These are phyloP conservation scores for Coniochaeta hoffmannii DNA, from an alignment of 2,329 filamentous ascomycete species.

Conservation along the genomic window DNA sequence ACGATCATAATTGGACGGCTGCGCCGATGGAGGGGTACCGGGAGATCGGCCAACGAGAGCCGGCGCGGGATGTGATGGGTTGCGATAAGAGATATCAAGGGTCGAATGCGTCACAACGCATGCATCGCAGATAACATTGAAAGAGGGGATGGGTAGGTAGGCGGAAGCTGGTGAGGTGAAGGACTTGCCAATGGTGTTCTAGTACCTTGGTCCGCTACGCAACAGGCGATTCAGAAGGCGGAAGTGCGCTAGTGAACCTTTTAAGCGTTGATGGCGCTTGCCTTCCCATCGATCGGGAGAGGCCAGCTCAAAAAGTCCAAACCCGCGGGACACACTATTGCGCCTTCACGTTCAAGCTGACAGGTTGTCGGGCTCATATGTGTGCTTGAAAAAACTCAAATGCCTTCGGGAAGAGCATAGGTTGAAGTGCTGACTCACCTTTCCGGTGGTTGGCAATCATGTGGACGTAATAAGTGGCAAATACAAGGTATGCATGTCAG, in stretches of 20 bases:
- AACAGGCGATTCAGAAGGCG: neutral
- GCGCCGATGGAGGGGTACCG: neutral
- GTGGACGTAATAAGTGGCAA: too few relatives aligned
- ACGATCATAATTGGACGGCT: neutral
- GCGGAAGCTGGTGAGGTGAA: too few relatives aligned
- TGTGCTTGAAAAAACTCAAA: neutral
- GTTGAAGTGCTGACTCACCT: too few relatives aligned
- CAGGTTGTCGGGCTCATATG: neutral
- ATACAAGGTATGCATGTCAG: too few relatives aligned
- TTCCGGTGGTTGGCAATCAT: too few relatives aligned
- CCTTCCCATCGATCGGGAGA: neutral
- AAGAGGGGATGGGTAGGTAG: too few relatives aligned
- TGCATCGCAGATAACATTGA: too few relatives aligned
- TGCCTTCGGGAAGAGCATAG: too few relatives aligned
- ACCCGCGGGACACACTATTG: too few relatives aligned
- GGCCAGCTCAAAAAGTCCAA: too few relatives aligned
- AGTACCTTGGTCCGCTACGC: neutral
- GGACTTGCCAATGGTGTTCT: neutral
- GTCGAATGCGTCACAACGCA: too few relatives aligned
- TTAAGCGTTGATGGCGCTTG: neutral
- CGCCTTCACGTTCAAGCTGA: neutral
- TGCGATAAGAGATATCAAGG: neutral
- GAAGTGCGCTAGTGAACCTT: neutral
- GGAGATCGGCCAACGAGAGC: neutral
- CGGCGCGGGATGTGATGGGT: neutral